Evolutionary conservation across 2,329 filamentous ascomycete species (phyloP).

Genomic region (Cladobotryum mycophilum): DNA sequence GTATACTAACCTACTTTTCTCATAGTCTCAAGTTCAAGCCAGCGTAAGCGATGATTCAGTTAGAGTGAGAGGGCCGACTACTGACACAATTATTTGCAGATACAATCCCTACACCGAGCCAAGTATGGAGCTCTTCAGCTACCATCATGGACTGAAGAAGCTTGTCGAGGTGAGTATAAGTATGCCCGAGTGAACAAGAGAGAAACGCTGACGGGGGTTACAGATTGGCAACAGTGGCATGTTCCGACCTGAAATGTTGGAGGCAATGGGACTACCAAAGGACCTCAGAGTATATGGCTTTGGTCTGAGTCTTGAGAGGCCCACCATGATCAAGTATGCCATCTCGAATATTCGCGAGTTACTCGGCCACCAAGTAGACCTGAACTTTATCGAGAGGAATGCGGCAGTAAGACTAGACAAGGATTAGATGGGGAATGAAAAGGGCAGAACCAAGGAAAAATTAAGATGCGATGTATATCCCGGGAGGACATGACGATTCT

Average conservation of each 20-base stretch:
- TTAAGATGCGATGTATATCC: background rate
- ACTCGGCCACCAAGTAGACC: constrained; percentile 89
- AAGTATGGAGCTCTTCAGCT: constrained; percentile 97
- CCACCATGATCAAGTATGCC: constrained; percentile 95
- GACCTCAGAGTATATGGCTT: constrained; percentile 93
- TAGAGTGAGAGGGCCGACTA: too few species aligned
- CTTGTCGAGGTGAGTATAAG: constrained; percentile 59
- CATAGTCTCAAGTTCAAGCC: constrained; percentile 80
- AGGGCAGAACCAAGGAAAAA: background rate
- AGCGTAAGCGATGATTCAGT: constrained; percentile 37
- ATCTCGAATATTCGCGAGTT: constrained; percentile 89
- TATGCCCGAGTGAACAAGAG: too few species aligned
- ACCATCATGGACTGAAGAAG: constrained; percentile 81
- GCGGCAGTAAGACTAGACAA: constrained; percentile 86
- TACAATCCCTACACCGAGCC: constrained; percentile 96
- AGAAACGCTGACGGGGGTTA: constrained; percentile 2
- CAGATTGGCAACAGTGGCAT: constrained; percentile 92
- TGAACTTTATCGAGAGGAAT: constrained; percentile 87
- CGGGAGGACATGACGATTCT: background rate
- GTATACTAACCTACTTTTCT: background rate
- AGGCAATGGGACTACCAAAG: constrained; percentile 87
- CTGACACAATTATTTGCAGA: background rate
- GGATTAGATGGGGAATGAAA: constrained; percentile 43
- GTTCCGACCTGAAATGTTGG: constrained; percentile 97
- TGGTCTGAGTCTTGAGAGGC: constrained; percentile 84